Base-by-base conservation (phyloP, 768 basidiomycete genomes). In the Mycena leptocephala region DNA sequence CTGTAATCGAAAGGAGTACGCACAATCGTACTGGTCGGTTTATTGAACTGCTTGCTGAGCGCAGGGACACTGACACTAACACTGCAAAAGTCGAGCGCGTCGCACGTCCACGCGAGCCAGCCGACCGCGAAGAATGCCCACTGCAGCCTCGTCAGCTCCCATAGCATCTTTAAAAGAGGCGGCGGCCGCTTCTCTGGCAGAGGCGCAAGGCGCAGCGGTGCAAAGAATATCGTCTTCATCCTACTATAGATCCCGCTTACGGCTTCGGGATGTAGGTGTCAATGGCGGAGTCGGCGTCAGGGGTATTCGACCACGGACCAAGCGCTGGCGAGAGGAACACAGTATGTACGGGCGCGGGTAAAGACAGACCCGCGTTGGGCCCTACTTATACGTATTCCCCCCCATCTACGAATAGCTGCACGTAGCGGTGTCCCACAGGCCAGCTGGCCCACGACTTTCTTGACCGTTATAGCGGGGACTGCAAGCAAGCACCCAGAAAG, bases 71-170 rank as follows among this genome's bases (percentile, higher is more conserved):
- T 91, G 78, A 94, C 88, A 22, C 93, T 92, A 4, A 94, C 96
- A 9, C 91, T 90, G 87, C 97, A 97, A 85, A 95, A 97, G 82
- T 97, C 96, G 82, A 95, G 91, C 0, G 95, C 95, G 81, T 96
- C 95, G 83, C 92, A 93, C 2, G 93, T 94, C 96, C 96, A 97
- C 0, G 95, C 95, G 13, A 96, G 86, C 93, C 93, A 96, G 55
- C 76, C 76, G 67, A 77, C 71, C 59, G 65, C 72, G 67, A 77
- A 77, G 62, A 73, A 77, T n/a, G 51, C 76, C 71, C 72, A 77
- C 71, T 77, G 76, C 33, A 77, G 61, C 62, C 70, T 56, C 11
- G 63, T 76, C 41, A 76, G 62, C 58, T 59, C 69, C 56, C 39
- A 35, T 48, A 70, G 33, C 69, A 59, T 59, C 69, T 59, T 70